Conservation (phyloP, 2,329 filamentous ascomycete genomes). For the Triangularia setosa region DNA sequence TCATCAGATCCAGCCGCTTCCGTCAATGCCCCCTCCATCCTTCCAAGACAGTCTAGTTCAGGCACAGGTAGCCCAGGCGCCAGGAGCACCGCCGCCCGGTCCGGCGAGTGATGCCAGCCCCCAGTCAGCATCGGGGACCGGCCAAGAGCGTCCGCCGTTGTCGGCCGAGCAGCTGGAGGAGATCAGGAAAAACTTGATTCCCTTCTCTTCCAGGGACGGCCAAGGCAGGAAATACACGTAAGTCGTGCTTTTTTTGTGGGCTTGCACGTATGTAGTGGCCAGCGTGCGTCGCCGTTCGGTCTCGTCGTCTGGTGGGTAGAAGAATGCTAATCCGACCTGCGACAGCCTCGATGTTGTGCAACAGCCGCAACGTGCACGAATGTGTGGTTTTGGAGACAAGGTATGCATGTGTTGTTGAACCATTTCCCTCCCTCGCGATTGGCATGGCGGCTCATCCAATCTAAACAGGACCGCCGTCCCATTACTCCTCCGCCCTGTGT, state of each 20-base stretch:
- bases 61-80: conserved; percentile 14
- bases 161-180: conserved; percentile 25
- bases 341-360: conserved; percentile 74
- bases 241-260: conserved; percentile 8
- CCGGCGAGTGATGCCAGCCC: conserved; percentile 19
- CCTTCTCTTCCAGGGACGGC: conserved; percentile 24
- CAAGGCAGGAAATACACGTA: conserved; percentile 26
- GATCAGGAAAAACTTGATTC: conserved; percentile 24
- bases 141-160: conserved; percentile 21
- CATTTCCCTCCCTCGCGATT: background rate
- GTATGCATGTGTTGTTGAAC: conserved; percentile 43
- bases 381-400: conserved; percentile 99
- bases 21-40: conserved; percentile 24
- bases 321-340: conserved; percentile 18
- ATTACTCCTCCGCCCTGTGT: conserved; percentile 96
- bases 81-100: conserved; percentile 19
- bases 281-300: too few relatives aligned
- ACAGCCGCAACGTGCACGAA: conserved; percentile 86
- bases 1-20: conserved; percentile 23
- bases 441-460: conserved; percentile 4
- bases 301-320: background rate
- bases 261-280: too few relatives aligned
- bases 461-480: conserved; percentile 77
- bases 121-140: conserved; percentile 11
- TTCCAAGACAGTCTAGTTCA: conserved; percentile 18